Conservation (phyloP, 2,329 filamentous ascomycete genomes). For the Alternaria novae-zelandiae region DNA sequence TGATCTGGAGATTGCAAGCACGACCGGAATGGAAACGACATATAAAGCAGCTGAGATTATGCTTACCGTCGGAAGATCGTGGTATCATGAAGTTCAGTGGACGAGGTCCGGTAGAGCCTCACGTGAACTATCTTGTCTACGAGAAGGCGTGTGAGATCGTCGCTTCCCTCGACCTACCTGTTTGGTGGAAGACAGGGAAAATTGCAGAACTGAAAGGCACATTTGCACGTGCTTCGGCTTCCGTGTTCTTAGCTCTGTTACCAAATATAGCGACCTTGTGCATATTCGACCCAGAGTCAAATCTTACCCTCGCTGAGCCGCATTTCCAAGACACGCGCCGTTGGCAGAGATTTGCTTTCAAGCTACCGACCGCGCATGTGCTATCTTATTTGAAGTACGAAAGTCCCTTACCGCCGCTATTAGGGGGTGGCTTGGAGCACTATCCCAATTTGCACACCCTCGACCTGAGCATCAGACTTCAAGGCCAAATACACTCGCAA, state of each 20-base stretch:
- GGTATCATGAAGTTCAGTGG: background rate
- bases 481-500: too few species aligned
- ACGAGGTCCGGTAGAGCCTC: background rate
- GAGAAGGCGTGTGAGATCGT: background rate
- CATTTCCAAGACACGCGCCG: background rate
- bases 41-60: constrained; percentile 16
- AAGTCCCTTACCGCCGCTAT: background rate
- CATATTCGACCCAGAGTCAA: background rate
- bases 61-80: background rate
- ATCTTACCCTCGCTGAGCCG: background rate
- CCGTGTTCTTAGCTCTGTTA: constrained; percentile 3
- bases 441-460: background rate
- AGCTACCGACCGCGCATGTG: background rate
- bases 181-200: background rate
- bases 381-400: constrained; percentile 4
- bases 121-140: background rate
- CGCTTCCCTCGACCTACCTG: constrained; percentile 3
- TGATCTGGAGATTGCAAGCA: constrained; percentile 4
- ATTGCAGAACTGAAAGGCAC: background rate
- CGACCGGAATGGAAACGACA: constrained; percentile 6
- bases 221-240: background rate
- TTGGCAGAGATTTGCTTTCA: background rate
- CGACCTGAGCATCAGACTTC: constrained; percentile 4
- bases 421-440: background rate
- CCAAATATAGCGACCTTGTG: constrained; percentile 15